Conservation (phyloP, 306 rosid species). For the Vicia faba region DNA sequence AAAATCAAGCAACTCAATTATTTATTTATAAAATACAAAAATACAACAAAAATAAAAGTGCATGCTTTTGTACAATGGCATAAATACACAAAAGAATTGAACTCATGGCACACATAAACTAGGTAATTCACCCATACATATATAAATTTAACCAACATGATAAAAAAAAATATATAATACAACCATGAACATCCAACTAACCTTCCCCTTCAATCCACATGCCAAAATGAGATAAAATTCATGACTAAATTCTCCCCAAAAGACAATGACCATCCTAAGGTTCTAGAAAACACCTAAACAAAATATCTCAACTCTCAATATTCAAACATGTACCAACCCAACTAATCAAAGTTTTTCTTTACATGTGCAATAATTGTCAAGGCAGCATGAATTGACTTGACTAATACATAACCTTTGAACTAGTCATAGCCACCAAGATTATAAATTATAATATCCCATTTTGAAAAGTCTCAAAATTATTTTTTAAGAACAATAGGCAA, state of each 20-base stretch:
- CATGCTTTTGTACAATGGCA: constrained; percentile 22
- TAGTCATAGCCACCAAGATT: constrained; percentile 28
- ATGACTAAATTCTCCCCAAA: not conserved
- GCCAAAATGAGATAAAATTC: constrained; percentile 3
- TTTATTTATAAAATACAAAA: not conserved
- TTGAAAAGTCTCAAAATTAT: not conserved
- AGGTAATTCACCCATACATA: constrained; percentile 10
- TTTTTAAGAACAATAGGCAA: constrained; percentile 50
- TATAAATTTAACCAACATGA: not conserved
- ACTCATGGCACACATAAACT: not conserved
- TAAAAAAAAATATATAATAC: not conserved
- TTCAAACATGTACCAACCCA: constrained; percentile 29
- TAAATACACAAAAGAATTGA: constrained; percentile 1
- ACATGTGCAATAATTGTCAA: constrained; percentile 18
- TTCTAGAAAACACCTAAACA: constrained; percentile 38
- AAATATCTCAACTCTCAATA: constrained; percentile 23
- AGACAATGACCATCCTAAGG: constrained; percentile 4
- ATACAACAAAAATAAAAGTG: not conserved
- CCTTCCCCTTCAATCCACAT: constrained; percentile 13
- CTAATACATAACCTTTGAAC: constrained; percentile 25
- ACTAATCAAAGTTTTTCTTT: not conserved
- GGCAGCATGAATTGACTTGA: constrained; percentile 43
- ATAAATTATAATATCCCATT: constrained; percentile 4
- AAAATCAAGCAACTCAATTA: not conserved
- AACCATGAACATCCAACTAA: not conserved